Percentiles rank a stretch among this genome's conserved stretches.
These are phyloP conservation scores for Stagonosporopsis chrysanthemi DNA, from an alignment of 2,329 filamentous ascomycete genomes.

Conservation along the genomic window DNA sequence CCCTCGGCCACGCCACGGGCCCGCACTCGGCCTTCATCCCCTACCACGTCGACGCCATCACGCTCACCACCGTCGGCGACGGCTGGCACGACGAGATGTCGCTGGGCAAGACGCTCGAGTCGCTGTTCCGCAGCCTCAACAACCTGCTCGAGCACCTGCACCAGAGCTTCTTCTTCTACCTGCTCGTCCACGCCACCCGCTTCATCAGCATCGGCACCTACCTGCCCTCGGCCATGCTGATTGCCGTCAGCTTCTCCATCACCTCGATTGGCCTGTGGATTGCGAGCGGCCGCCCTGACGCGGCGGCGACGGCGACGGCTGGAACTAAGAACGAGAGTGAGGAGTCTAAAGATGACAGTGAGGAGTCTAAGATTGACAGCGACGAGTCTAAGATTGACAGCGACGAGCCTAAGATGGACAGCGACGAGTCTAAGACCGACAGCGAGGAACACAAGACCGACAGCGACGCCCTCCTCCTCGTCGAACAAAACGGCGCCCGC, in stretches of 20 bases:
- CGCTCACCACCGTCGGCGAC: slow-evolving; percentile 84
- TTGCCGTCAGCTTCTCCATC: slow-evolving; percentile 94
- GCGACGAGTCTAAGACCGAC: too few species aligned
- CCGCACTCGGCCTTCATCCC: slow-evolving; percentile 96
- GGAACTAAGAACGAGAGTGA: background rate
- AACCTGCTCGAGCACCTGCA: slow-evolving; percentile 96
- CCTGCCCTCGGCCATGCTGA: slow-evolving; percentile 94
- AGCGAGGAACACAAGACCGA: too few species aligned
- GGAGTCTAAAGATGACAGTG: slow-evolving; percentile 5
- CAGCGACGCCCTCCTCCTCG: slow-evolving; percentile 26
- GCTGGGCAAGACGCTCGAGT: slow-evolving; percentile 87
- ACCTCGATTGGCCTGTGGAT: slow-evolving; percentile 96
- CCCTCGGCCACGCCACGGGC: slow-evolving; percentile 85
- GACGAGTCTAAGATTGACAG: too few species aligned
- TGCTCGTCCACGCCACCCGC: slow-evolving; percentile 87
- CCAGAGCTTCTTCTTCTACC: slow-evolving; percentile 99
- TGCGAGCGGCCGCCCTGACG: slow-evolving; percentile 69
- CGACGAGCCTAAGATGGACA: too few species aligned
- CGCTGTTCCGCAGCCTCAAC: slow-evolving; percentile 90
- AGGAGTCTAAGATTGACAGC: too few species aligned
- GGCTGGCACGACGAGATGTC: slow-evolving; percentile 99
- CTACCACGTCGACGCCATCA: slow-evolving; percentile 96
- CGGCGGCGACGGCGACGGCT: slow-evolving; percentile 38
- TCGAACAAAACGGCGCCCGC: slow-evolving; percentile 46
- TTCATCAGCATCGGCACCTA: slow-evolving; percentile 99